These are phyloP conservation scores for Glycine tomentella DNA, from an alignment of 306 rosid genomes.

Conservation along the genomic window DNA sequence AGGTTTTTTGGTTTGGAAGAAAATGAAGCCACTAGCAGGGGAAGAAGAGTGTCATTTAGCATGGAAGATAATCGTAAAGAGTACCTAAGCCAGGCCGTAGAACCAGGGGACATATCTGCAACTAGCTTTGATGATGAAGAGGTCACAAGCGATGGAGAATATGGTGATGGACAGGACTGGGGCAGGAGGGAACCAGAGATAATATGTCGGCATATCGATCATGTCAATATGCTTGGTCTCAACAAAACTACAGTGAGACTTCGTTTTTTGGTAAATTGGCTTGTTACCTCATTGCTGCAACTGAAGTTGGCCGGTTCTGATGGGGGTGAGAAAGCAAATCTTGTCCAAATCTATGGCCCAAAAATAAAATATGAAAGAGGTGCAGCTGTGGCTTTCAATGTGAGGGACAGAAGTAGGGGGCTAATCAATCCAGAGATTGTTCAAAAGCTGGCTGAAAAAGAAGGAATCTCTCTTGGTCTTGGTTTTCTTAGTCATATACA, in stretches of 20 bases:
- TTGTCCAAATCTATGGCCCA: slow-evolving; percentile 90
- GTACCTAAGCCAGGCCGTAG: slow-evolving; percentile 53
- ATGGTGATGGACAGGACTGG: slow-evolving; percentile 69
- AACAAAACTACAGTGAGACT: slow-evolving; percentile 85
- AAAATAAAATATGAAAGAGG: slow-evolving; percentile 96
- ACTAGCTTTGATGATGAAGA: slow-evolving; percentile 84
- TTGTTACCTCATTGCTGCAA: slow-evolving; percentile 87
- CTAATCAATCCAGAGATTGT: slow-evolving; percentile 86
- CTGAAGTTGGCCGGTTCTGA: slow-evolving; percentile 67
- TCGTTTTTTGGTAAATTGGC: slow-evolving; percentile 94
- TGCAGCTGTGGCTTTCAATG: slow-evolving; percentile 93
- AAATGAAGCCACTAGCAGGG: slow-evolving; percentile 63
- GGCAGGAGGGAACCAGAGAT: slow-evolving; percentile 80
- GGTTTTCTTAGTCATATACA: slow-evolving; percentile 89
- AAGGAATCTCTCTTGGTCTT: slow-evolving; percentile 85
- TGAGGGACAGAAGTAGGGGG: slow-evolving; percentile 73
- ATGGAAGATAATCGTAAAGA: slow-evolving; percentile 77
- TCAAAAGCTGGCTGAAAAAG: slow-evolving; percentile 92
- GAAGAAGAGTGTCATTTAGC: slow-evolving; percentile 85
- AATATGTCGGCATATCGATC: slow-evolving; percentile 77
- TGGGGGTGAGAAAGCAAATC: slow-evolving; percentile 57
- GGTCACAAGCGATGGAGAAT: slow-evolving; percentile 75
- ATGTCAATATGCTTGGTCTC: slow-evolving; percentile 84
- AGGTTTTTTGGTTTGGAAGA: slow-evolving; percentile 87
- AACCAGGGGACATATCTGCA: slow-evolving; percentile 70